phyloP scores from a whole-genome alignment of 2,329 filamentous ascomycete genomes.

The Didymella sp. region DNA sequence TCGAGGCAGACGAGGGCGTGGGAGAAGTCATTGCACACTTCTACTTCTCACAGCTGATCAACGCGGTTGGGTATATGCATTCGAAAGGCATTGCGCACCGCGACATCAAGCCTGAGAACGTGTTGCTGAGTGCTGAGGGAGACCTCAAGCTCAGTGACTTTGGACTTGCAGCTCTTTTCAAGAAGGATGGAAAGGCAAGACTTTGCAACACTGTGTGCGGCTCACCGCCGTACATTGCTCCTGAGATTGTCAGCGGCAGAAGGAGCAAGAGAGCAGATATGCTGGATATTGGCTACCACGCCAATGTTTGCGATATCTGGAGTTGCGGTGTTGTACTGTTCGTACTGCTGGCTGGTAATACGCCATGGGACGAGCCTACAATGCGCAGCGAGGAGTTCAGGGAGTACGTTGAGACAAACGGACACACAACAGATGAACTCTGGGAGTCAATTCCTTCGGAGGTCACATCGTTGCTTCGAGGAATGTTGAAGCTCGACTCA shows the following conservation, averaged over 20 bases:
- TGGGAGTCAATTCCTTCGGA: constrained; percentile 80
- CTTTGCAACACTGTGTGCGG: constrained; percentile 89
- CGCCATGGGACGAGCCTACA: constrained; percentile 95
- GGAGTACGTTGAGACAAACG: constrained; percentile 81
- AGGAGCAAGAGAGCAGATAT: constrained; percentile 56
- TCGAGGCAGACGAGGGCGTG: constrained; percentile 96
- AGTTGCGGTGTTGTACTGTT: constrained; percentile 98
- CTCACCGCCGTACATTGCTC: constrained; percentile 95
- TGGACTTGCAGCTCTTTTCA: constrained; percentile 91
- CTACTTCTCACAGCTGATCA: constrained; percentile 91
- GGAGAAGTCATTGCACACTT: constrained; percentile 92
- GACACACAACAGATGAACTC: constrained; percentile 82
- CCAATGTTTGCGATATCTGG: constrained; percentile 92
- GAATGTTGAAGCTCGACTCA: constrained; percentile 88
- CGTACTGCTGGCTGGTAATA: constrained; percentile 92
- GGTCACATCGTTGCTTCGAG: constrained; percentile 81
- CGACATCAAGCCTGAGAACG: constrained; percentile 81
- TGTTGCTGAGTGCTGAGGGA: constrained; percentile 82
- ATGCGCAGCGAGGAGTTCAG: constrained; percentile 86
- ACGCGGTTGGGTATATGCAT: constrained; percentile 93
- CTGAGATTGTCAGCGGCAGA: constrained; percentile 74
- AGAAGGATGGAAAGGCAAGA: constrained; percentile 84
- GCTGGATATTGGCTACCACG: constrained; percentile 68
- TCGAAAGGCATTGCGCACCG: constrained; percentile 93
- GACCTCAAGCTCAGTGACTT: constrained; percentile 96